Base-by-base conservation (phyloP, 2,329 filamentous ascomycete genomes). In the Cercospora sp. region DNA sequence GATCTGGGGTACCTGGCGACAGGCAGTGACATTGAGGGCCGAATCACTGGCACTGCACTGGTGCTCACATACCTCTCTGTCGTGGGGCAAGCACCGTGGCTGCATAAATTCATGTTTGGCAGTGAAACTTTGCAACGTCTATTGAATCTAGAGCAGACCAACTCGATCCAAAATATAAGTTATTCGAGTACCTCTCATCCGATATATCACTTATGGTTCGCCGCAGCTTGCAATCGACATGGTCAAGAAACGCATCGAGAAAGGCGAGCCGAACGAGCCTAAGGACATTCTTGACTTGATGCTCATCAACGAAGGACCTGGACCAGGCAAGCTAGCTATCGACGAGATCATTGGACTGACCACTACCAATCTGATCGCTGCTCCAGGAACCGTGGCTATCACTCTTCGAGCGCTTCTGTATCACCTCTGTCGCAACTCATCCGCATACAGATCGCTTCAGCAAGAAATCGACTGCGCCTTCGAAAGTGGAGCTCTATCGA, bases 341-440 rank as follows among this genome's bases (percentile, higher is more conserved):
- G 20, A 51, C 20, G 48, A 51, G 48, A 51, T 51, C 12, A 51
- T 51, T 20, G 48, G 48, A 51, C 48, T 51, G 9, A 51, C 48
- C 48, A 51, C 48, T 20, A 51, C 48, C 3, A 68, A 69, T 51
- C 68, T 69, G 28, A 55, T 61, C 26, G 69, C 71, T 23, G 69
- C 70, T 23, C 76, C 75, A 1, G 79, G 79, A 33, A 77, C 78
- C 1, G 78, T 76, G 0, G 78, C 75, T 3, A 75, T 75, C 59
- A 74, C 71, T 5, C 68, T 80, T 9, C 69, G 71, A 9, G 71
- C 76, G 0, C 71, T 76, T 2, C 68, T 79, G 16, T 80, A 80
- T 71, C 76, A 77, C 68, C 73, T 80, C 23, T 68, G 77, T 7
- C 77, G 77, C 64, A 77, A 79, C 48, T 23, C 77, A 13, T 5